A percentile compares a stretch with the other conserved stretches of the same genome.
phyloP scores from a whole-genome alignment of 1,139 yeast genomes.

The Scheffersomyces titani region DNA sequence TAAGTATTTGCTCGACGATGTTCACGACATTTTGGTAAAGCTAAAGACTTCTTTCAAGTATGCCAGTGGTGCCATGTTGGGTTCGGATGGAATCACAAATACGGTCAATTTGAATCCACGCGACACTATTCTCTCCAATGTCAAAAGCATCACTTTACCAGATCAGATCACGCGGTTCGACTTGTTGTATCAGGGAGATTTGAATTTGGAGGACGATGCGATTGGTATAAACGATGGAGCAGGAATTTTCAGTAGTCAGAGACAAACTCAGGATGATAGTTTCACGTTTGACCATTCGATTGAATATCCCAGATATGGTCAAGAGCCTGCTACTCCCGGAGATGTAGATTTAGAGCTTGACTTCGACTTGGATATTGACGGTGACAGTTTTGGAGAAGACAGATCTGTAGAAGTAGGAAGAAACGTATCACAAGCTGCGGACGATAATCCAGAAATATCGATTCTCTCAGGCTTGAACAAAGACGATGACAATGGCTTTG shows the following conservation, averaged over 20 bases:
- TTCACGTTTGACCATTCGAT: constrained; percentile 49
- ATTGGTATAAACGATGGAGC: constrained; percentile 5
- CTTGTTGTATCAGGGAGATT: constrained; percentile 64
- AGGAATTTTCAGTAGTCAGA: constrained; percentile 12
- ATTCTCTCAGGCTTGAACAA: constrained; percentile 22
- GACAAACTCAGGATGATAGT: constrained; percentile 13
- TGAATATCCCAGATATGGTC: constrained; percentile 54
- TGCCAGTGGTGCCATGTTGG: constrained; percentile 37
- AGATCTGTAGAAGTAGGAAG: constrained; percentile 52
- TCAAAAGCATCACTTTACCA: constrained; percentile 60
- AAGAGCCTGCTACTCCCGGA: constrained; percentile 20
- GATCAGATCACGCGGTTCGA: constrained; percentile 83
- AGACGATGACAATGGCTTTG: constrained; percentile 12
- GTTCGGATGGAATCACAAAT: constrained; percentile 25
- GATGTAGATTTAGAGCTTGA: constrained; percentile 58
- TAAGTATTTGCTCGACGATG: constrained; percentile 80
- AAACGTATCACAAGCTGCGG: constrained; percentile 27
- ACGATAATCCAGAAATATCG: constrained; percentile 32
- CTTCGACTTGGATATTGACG: constrained; percentile 34
- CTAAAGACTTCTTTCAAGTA: constrained; percentile 69
- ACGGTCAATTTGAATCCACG: constrained; percentile 49
- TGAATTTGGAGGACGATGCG: constrained; percentile 52
- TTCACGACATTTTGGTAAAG: constrained; percentile 72
- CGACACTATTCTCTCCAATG: constrained; percentile 51
- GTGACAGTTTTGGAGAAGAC: constrained; percentile 18